Conservation (phyloP, 1,284 basidiomycete genomes). For the Cutaneotrichosporon mucoides region DNA sequence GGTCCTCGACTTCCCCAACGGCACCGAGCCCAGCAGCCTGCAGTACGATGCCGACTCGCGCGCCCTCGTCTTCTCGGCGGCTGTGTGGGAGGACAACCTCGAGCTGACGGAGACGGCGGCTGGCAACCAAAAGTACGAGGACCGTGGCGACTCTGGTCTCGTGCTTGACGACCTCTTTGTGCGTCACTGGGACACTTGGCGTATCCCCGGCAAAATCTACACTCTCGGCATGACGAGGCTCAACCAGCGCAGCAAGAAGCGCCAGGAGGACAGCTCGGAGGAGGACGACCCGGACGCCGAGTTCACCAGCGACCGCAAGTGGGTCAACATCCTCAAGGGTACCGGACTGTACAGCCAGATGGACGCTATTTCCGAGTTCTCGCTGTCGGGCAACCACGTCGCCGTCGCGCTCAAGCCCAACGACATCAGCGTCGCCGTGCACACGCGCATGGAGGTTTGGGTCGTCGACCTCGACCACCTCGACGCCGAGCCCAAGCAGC, state of each 20-base stretch:
- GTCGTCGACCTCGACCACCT: conserved; percentile 35
- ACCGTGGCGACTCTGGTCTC: conserved; percentile 65
- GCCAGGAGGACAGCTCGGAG: neutral
- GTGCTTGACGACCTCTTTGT: conserved; percentile 74
- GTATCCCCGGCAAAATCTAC: conserved; percentile 61
- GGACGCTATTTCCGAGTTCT: conserved; percentile 67
- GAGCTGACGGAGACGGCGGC: conserved; percentile 62
- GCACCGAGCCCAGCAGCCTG: conserved; percentile 60
- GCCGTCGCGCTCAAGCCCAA: conserved; percentile 81
- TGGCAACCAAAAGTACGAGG: conserved; percentile 66
- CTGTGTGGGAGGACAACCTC: conserved; percentile 65
- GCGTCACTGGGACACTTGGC: conserved; percentile 88
- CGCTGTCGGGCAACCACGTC: conserved; percentile 61
- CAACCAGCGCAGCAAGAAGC: conserved; percentile 38
- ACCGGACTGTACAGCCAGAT: conserved; percentile 59
- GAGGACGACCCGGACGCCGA: conserved; percentile 27
- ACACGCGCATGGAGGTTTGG: conserved; percentile 52
- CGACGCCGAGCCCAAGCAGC: conserved; percentile 23
- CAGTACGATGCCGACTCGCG: conserved; percentile 54
- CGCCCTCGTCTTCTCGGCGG: conserved; percentile 61
- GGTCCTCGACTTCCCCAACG: conserved; percentile 48
- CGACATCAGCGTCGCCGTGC: conserved; percentile 60
- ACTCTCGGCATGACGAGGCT: conserved; percentile 48
- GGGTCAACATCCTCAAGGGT: conserved; percentile 60
- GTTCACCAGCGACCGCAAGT: conserved; percentile 49